These are phyloP conservation scores for Suhomyces emberorum DNA, from an alignment of 805 yeast genomes.

Conservation along the genomic window DNA sequence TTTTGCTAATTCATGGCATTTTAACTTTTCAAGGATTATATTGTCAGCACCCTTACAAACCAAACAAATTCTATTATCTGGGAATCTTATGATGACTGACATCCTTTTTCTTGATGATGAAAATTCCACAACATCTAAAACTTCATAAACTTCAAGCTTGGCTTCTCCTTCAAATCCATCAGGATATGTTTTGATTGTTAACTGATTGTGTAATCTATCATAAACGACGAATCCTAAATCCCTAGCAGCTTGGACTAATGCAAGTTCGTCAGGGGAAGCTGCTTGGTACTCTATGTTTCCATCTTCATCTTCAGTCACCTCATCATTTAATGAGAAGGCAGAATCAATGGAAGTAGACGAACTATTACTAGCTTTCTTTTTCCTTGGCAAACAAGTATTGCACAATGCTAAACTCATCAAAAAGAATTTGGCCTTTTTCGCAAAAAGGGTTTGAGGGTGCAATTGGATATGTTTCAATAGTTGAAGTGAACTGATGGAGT, in stretches of 20 bases:
- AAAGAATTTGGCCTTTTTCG: conserved; percentile 75
- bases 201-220: conserved; percentile 56
- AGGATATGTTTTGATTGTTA: conserved; percentile 78
- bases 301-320: conserved; percentile 11
- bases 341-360: conserved; percentile 3
- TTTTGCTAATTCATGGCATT: conserved; percentile 54
- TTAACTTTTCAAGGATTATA: conserved; percentile 72
- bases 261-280: conserved; percentile 95
- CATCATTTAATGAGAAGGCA: conserved; percentile 5
- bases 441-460: conserved; percentile 65
- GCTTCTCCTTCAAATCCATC: conserved; percentile 70
- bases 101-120: conserved; percentile 86
- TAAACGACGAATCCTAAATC: conserved; percentile 89
- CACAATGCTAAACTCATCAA: conserved; percentile 80
- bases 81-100: conserved; percentile 81
- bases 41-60: conserved; percentile 97
- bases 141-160: conserved; percentile 62
- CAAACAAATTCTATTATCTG: conserved; percentile 70
- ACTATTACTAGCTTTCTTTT: conserved; percentile 11
- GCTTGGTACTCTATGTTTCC: conserved; percentile 75
- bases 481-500: conserved; percentile 52
- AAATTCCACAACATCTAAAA: conserved; percentile 82
- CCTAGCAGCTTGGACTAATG: conserved; percentile 89
- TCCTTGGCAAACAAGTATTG: conserved; percentile 83
- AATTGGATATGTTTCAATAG: conserved; percentile 66